Base-by-base conservation (phyloP, 2,329 filamentous ascomycete species). In the Pseudogymnoascus sp. region DNA sequence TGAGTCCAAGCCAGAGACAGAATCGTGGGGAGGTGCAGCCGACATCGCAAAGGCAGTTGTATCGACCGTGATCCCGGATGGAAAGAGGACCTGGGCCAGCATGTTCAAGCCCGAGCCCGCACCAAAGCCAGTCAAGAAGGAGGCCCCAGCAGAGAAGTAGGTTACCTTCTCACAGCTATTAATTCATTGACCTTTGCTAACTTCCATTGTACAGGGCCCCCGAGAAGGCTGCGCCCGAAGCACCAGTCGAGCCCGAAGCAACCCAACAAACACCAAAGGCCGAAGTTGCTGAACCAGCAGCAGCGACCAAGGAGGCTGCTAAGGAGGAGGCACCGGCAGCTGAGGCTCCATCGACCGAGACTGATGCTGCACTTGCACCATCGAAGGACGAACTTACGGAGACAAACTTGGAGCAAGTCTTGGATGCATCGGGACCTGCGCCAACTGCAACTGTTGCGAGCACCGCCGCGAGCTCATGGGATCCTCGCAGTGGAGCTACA, bases 351-450 rank as follows among this genome's bases (percentile, higher is more conserved):
- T 6, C 58, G 18, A 34, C 11, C 22, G 60, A 60, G 50, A 74
- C 80, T 60, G 81, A 81, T 68, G 74, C 80, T 58, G 77, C 81
- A 57, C 74, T 93, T 50, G 81, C 82, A 57, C 87, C 89, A 14
- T 83, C 90, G 22, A 87, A 89, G 75, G 90, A 91, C 73, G 86
- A 92, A 70, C 82, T 97, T 66, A 97, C 93, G 28, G 87, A 93
- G 77, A 88, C 87, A 68, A 97, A 97, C 75, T 87, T 97, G 62
- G 92, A 96, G 73, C 90, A 93, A 75, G 81, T 97, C 67, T 88
- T 86, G 66, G 92, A 97, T 76, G 82, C 81, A 61, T 96, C 93
- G 43, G 78, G 85, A 62, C 89, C 90, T 39, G 84, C 87, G 18
- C 82, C 87, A 54, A 93, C 90, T 60, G 88, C 87, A 66, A 97